Conservation (phyloP, 768 basidiomycete genomes). For the Naganishia antarctica region DNA sequence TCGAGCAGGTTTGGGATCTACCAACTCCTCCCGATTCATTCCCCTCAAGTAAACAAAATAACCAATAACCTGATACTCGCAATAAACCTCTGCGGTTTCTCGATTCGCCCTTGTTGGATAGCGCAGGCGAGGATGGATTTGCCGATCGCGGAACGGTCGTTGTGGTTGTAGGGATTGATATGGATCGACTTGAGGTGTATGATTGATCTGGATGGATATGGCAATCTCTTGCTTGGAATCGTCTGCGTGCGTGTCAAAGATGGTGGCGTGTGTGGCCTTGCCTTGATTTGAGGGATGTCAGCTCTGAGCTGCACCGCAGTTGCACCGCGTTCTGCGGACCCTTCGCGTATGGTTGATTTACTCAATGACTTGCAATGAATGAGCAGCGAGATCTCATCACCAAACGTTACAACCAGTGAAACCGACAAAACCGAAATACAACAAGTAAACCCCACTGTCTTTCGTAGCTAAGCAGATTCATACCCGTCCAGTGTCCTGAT, state of each 20-base stretch:
- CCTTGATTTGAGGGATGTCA: too few species aligned
- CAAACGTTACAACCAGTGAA: background rate
- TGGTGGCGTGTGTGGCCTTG: background rate
- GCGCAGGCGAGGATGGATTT: background rate
- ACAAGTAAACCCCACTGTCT: background rate
- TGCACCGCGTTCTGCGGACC: too few species aligned
- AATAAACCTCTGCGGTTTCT: background rate
- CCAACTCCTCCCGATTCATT: slow-evolving; percentile 64
- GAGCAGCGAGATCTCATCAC: too few species aligned
- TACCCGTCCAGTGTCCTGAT: slow-evolving; percentile 9
- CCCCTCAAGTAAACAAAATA: slow-evolving; percentile 78
- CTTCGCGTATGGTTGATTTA: too few species aligned
- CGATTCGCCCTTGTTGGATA: background rate
- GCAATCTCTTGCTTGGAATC: slow-evolving; percentile 9
- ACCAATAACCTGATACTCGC: slow-evolving; percentile 7
- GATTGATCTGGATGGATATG: slow-evolving; percentile 24
- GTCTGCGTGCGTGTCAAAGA: too few species aligned
- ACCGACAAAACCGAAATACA: background rate
- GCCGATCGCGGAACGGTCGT: background rate
- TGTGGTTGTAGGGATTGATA: slow-evolving; percentile 19
- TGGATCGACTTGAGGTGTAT: slow-evolving; percentile 24
- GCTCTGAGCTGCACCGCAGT: too few species aligned
- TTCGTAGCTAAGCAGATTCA: background rate
- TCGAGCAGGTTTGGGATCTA: slow-evolving; percentile 95
- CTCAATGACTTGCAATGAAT: too few species aligned